phyloP scores from a whole-genome alignment of 805 yeast species.

The Saturnispora galanensis region DNA sequence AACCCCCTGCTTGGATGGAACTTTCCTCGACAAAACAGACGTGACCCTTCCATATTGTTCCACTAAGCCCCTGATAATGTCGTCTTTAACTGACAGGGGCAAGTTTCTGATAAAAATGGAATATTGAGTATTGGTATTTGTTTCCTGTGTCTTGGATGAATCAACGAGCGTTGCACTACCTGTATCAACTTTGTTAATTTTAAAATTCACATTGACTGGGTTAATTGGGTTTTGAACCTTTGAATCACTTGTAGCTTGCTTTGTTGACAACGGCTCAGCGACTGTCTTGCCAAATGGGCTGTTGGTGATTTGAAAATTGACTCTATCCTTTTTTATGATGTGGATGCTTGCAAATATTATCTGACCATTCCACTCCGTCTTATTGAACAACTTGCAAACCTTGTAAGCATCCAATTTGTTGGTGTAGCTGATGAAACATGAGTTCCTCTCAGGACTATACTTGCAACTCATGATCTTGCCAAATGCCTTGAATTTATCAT shows the following conservation, averaged over 20 bases:
- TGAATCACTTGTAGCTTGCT: neutral
- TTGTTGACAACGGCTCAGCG: neutral
- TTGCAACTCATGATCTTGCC: slow-evolving; percentile 27
- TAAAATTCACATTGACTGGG: slow-evolving; percentile 4
- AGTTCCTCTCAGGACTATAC: slow-evolving; percentile 16
- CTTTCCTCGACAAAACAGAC: slow-evolving; percentile 20
- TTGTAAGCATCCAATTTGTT: slow-evolving; percentile 26
- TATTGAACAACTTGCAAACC: slow-evolving; percentile 26
- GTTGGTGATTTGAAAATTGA: slow-evolving; percentile 9
- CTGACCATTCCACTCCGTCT: slow-evolving; percentile 17
- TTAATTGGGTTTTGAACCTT: neutral
- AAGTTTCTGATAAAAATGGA: slow-evolving; percentile 25
- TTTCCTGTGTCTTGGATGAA: neutral
- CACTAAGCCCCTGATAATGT: slow-evolving; percentile 18
- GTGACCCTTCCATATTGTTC: slow-evolving; percentile 25
- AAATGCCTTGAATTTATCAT: slow-evolving; percentile 20
- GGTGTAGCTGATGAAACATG: slow-evolving; percentile 35
- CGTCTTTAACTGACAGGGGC: slow-evolving; percentile 21
- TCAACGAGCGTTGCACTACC: neutral
- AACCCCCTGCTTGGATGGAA: slow-evolving; percentile 22
- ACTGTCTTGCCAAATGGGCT: too few species aligned
- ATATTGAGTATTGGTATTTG: slow-evolving; percentile 16
- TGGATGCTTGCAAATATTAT: slow-evolving; percentile 23
- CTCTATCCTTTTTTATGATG: slow-evolving; percentile 22
- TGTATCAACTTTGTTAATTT: neutral